Evolutionary conservation across 305 asterid species (phyloP).

Genomic region (Solanum hybrid): DNA sequence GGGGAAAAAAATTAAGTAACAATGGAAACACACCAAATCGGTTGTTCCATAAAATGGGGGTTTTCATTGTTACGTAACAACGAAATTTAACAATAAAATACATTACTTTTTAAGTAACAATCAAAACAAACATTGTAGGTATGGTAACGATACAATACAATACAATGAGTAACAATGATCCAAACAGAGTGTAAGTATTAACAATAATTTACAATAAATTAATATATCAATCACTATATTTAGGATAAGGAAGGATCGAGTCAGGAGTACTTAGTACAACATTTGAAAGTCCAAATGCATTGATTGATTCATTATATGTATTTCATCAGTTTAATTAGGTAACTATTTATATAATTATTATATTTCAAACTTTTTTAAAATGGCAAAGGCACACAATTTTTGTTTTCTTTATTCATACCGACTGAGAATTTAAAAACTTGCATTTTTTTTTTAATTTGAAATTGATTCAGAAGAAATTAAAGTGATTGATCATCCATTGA

Average conservation of each 20-base stretch:
- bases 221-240: background rate
- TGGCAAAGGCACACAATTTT: background rate
- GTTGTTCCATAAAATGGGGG: too few species aligned
- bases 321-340: background rate
- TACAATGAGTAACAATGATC: too few species aligned
- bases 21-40: too few species aligned
- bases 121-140: too few species aligned
- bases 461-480: background rate
- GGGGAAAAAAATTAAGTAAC: too few species aligned
- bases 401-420: background rate
- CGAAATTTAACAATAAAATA: too few species aligned
- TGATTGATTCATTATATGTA: background rate
- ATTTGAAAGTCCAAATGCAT: background rate
- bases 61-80: too few species aligned
- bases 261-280: background rate
- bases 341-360: background rate
- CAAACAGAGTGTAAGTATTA: background rate
- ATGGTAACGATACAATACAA: too few species aligned
- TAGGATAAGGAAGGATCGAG: background rate
- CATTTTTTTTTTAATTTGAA: background rate
- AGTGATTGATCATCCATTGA: background rate
- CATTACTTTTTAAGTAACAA: too few species aligned
- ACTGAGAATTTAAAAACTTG: background rate
- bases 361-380: background rate
- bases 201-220: background rate